These are phyloP conservation scores for Hyphopichia khmerensis DNA, from an alignment of 1,139 yeast species.

Conservation along the genomic window DNA sequence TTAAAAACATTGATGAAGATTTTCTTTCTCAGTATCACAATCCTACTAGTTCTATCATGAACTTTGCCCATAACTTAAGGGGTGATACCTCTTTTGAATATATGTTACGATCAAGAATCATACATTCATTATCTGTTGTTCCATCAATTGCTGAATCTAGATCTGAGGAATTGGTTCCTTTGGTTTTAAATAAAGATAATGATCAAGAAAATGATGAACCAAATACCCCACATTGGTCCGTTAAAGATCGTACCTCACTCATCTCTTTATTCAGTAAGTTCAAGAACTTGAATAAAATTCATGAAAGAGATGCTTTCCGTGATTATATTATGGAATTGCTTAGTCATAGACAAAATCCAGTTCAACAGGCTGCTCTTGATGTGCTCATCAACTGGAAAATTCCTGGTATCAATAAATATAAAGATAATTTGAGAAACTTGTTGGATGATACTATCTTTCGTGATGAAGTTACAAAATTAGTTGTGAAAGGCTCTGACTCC, in stretches of 20 bases:
- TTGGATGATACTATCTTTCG: slow-evolving; percentile 81
- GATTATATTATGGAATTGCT: slow-evolving; percentile 55
- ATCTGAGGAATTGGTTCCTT: slow-evolving; percentile 55
- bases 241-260: slow-evolving; percentile 61
- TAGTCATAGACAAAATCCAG: slow-evolving; percentile 58
- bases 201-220: slow-evolving; percentile 10
- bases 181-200: slow-evolving; percentile 34
- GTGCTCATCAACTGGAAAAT: slow-evolving; percentile 69
- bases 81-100: slow-evolving; percentile 33
- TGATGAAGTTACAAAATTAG: slow-evolving; percentile 74
- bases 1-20: slow-evolving; percentile 18
- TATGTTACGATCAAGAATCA: slow-evolving; percentile 45
- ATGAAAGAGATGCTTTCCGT: slow-evolving; percentile 52
- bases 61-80: slow-evolving; percentile 29
- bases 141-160: slow-evolving; percentile 71
- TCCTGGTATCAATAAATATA: slow-evolving; percentile 60
- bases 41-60: slow-evolving; percentile 30
- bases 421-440: slow-evolving; percentile 69
- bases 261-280: slow-evolving; percentile 65
- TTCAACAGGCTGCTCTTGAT: slow-evolving; percentile 73
- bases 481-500: slow-evolving; percentile 50
- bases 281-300: slow-evolving; percentile 57
- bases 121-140: slow-evolving; percentile 49
- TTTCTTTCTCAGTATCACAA: slow-evolving; percentile 22
- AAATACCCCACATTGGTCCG: slow-evolving; percentile 42